Evolutionary conservation across 2,329 filamentous ascomycete species (phyloP).

Genomic region (Neofusicoccum laricinum): DNA sequence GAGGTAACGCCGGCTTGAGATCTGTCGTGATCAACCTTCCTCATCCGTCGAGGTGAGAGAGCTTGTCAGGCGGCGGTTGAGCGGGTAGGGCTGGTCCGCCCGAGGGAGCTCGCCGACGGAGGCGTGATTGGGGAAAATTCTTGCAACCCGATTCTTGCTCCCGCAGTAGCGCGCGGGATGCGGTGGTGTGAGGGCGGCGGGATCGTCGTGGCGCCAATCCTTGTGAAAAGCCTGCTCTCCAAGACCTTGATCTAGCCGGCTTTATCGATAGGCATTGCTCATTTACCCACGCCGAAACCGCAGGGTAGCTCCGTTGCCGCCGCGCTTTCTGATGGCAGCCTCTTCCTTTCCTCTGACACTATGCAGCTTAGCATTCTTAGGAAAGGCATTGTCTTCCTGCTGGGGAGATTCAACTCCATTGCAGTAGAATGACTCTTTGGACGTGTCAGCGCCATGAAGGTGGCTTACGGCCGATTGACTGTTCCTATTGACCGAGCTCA

Average conservation of each 20-base stretch:
- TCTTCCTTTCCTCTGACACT: no score
- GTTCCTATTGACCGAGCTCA: no score
- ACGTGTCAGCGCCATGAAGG: no score
- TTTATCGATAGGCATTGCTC: not conserved
- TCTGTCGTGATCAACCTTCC: not conserved
- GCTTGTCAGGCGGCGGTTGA: not conserved
- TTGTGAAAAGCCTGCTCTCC: not conserved
- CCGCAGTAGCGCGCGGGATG: slow-evolving; percentile 1
- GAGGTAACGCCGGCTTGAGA: not conserved
- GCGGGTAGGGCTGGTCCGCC: slow-evolving; percentile 6
- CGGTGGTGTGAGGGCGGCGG: not conserved
- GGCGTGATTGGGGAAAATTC: slow-evolving; percentile 7
- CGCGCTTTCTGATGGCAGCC: not conserved
- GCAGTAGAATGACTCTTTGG: not conserved
- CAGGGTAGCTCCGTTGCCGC: not conserved
- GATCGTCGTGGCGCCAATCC: not conserved
- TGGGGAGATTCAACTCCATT: not conserved
- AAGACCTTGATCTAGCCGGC: not conserved
- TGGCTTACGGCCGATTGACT: no score
- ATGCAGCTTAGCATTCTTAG: no score
- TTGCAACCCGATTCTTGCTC: not conserved
- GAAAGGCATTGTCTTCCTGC: no score
- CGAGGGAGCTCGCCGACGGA: not conserved
- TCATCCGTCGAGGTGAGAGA: not conserved
- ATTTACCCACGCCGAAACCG: not conserved